phyloP scores from a whole-genome alignment of 208 protist genomes.

The Crithidia thermophila region DNA sequence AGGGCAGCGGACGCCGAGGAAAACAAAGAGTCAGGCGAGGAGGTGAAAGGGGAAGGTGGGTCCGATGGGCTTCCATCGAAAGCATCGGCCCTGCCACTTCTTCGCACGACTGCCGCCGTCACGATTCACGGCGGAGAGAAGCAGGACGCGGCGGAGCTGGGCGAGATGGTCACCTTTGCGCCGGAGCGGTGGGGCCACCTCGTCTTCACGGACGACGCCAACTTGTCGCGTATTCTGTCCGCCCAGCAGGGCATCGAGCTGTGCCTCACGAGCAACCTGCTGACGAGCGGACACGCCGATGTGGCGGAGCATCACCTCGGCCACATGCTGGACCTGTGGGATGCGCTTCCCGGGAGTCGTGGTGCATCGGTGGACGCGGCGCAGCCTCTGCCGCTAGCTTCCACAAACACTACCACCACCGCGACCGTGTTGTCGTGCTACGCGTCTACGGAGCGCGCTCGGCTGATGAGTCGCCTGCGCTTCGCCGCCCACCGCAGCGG shows the following conservation, averaged over 20 bases:
- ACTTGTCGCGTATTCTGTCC: conserved; percentile 37
- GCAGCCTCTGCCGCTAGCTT: not conserved
- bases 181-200: conserved; percentile 85
- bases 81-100: not conserved
- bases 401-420: not conserved
- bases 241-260: conserved; percentile 74
- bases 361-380: not conserved
- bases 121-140: conserved; percentile 90
- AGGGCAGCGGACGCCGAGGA: conserved; percentile 4
- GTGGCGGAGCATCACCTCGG: conserved; percentile 68
- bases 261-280: conserved; percentile 85
- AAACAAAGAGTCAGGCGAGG: conserved; percentile 34
- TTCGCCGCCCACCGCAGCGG: not conserved
- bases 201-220: conserved; percentile 61
- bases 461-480: conserved; percentile 4
- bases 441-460: conserved; percentile 1
- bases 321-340: conserved; percentile 36
- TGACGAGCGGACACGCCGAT: conserved; percentile 59
- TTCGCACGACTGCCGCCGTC: conserved; percentile 33
- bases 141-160: conserved; percentile 61
- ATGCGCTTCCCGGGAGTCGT: conserved; percentile 14
- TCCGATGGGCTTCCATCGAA: not conserved
- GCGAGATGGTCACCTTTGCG: conserved; percentile 58
- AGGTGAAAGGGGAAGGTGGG: conserved; percentile 28
- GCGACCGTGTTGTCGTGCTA: not conserved